These are phyloP conservation scores for Cordyceps javanica DNA, from an alignment of 2,329 filamentous ascomycete species.

Conservation along the genomic window DNA sequence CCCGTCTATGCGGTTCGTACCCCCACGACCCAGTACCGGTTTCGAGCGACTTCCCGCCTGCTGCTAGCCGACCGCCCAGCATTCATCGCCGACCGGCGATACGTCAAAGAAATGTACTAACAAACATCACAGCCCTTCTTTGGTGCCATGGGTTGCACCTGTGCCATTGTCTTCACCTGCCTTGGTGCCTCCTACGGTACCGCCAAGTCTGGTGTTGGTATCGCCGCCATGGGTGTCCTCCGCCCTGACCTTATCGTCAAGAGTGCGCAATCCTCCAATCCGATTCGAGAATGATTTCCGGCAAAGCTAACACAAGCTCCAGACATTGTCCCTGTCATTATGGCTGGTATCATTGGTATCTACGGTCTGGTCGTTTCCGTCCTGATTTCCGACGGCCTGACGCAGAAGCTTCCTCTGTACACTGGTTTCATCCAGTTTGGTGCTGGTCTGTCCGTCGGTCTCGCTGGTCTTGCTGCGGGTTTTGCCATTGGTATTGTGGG, in stretches of 20 bases:
- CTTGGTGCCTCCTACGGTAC: conserved; percentile 97
- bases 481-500: conserved; percentile 85
- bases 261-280: conserved; percentile 57
- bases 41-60: conserved; percentile 8
- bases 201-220: conserved; percentile 98
- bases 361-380: conserved; percentile 88
- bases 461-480: conserved; percentile 76
- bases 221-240: conserved; percentile 96
- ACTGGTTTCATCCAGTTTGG: conserved; percentile 82
- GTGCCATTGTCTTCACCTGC: conserved; percentile 95
- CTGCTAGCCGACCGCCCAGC: neutral
- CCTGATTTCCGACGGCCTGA: conserved; percentile 73
- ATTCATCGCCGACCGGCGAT: neutral
- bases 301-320: conserved; percentile 17
- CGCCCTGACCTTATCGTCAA: conserved; percentile 98
- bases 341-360: conserved; percentile 99
- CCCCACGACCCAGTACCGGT: conserved; percentile 16
- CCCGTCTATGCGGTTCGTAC: conserved; percentile 97
- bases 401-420: conserved; percentile 67
- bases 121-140: conserved; percentile 67
- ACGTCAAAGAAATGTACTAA: conserved; percentile 24
- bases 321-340: conserved; percentile 99
- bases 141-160: conserved; percentile 94
- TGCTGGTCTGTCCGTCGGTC: conserved; percentile 74
- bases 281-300: neutral